These are phyloP conservation scores for Crucihimalaya himalaica DNA, from an alignment of 345 rosid genomes.

Conservation along the genomic window DNA sequence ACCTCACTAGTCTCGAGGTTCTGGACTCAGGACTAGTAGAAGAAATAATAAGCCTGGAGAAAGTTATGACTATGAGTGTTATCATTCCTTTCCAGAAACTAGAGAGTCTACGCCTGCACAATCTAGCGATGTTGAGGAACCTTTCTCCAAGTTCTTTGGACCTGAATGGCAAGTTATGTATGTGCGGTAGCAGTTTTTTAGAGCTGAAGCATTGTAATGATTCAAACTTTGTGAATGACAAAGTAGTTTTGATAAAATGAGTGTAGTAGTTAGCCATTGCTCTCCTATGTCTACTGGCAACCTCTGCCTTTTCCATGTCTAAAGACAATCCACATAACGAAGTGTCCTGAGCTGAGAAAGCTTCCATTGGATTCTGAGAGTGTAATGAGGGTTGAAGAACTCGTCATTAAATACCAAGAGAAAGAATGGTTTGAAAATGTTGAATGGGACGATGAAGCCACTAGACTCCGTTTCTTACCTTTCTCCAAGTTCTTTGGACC, in stretches of 20 bases:
- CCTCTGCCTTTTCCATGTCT: conserved; percentile 13
- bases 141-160: conserved; percentile 13
- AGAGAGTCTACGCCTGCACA: background rate
- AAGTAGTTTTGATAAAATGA: background rate
- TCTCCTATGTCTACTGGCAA: background rate
- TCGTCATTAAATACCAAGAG: background rate
- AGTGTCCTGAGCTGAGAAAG: conserved; percentile 21
- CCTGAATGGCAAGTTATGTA: conserved; percentile 1
- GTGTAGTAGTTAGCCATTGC: background rate
- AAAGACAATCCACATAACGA: background rate
- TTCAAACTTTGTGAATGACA: background rate
- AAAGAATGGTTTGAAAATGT: conserved; percentile 2
- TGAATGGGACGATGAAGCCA: conserved; percentile 25
- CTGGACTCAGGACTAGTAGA: background rate
- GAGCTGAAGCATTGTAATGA: background rate
- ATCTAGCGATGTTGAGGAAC: background rate
- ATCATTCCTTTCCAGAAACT: conserved; percentile 17
- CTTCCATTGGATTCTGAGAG: conserved; percentile 25
- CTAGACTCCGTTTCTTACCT: conserved; percentile 21
- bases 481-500: conserved; percentile 8
- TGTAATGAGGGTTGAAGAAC: background rate
- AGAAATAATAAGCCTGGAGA: conserved; percentile 1
- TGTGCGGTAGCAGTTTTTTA: background rate
- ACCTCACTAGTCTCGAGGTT: background rate
- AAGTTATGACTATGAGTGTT: background rate